Evolutionary conservation across 768 basidiomycete genomes (phyloP).

Genomic region (Russula sp.): DNA sequence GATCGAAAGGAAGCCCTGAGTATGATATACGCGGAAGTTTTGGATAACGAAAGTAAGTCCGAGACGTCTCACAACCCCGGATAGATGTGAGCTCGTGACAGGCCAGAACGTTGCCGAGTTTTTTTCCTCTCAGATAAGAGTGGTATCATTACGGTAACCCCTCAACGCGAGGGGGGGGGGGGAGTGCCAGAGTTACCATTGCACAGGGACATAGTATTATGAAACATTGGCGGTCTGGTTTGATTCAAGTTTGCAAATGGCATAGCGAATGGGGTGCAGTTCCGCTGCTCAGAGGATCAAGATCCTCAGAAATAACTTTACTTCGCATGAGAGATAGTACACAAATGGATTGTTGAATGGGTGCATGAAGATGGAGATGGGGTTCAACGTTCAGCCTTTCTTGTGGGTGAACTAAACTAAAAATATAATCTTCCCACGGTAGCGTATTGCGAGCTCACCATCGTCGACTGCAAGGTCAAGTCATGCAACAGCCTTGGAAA

Average conservation of each 20-base stretch:
- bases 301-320: background rate
- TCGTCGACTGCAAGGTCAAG: no score
- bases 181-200: background rate
- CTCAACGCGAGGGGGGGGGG: background rate
- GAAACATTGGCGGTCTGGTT: background rate
- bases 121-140: background rate
- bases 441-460: no score
- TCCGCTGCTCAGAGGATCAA: background rate
- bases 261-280: background rate
- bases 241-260: background rate
- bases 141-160: background rate
- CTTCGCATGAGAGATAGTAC: background rate
- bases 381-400: no score
- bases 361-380: no score
- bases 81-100: background rate
- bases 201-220: background rate
- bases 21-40: background rate
- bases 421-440: conserved; percentile 1
- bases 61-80: background rate
- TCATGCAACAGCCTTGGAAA: background rate
- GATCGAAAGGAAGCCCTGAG: background rate
- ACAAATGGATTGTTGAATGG: background rate
- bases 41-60: background rate
- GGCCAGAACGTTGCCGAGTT: background rate
- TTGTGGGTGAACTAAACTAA: no score